Base-by-base conservation (phyloP, 1,284 basidiomycete species). In the Irpex sp. region DNA sequence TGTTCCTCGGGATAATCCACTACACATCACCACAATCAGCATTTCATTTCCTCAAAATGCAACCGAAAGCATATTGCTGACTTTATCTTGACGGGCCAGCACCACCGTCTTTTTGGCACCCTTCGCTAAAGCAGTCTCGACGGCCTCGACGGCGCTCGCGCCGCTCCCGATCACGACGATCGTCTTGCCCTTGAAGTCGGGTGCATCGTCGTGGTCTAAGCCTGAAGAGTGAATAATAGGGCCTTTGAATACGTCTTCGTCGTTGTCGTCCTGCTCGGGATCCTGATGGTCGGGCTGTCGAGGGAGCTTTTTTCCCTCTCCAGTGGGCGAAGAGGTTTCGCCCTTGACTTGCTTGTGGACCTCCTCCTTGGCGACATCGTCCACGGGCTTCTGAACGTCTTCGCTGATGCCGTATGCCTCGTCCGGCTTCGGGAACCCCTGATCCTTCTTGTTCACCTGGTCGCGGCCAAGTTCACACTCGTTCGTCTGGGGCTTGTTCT, bases 81-180 rank as follows among this genome's bases (percentile, higher is more conserved):
- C 75, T 70, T 75, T 77, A 64, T 77, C 75, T 31, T 74, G 70
- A 15, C 74, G 66, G 1, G 85, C 85, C 34, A 86, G 71, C 71
- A 87, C 81, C 2, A 78, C 75, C 3, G 79, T 75, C 21, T 77
- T 71, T 15, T 76, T 77, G 3, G 84, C 85, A 19, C 80, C 78
- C 58, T 80, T 76, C 2, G 73, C 67, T 1, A 84, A 71, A 0
- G 81, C 81, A 1, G 82, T 79, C 68, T 88, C 85, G n/a, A 85
- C 82, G 1, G 85, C 82, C 68, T 88, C 86, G 15, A 88, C 82
- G 6, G 83, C 86, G 57, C 81, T 84, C 0, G 87, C 86, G 0
- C 86, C 86, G 48, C 82, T 82, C 0, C 86, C 87, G 26, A 89
- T 76, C 2, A 86, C 78, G 9, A 82, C 76, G 2, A 85, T 75